Conservation (phyloP, 2,329 filamentous ascomycete species). For the Sclerotinia nivalis region DNA sequence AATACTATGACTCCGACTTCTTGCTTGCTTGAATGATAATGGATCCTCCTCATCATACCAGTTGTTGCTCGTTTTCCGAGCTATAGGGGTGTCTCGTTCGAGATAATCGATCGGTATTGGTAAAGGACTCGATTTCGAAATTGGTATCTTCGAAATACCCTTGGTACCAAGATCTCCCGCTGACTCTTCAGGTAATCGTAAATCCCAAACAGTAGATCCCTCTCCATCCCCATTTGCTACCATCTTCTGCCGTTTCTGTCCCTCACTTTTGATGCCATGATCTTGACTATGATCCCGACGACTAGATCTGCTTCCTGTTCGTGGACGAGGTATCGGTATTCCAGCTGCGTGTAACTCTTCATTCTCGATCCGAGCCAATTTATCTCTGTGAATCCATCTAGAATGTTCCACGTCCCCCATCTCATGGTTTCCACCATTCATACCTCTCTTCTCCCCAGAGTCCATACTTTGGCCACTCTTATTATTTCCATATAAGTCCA, state of each 20-base stretch:
- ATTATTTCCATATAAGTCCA: conserved; percentile 46
- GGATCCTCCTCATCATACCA: conserved; percentile 56
- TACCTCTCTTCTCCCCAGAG: conserved; percentile 33
- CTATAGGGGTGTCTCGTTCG: conserved; percentile 70
- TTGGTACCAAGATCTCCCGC: conserved; percentile 59
- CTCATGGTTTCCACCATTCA: conserved; percentile 36
- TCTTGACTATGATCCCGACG: conserved; percentile 45
- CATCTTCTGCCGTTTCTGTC: conserved; percentile 44
- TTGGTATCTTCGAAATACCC: conserved; percentile 79
- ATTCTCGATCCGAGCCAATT: conserved; percentile 78
- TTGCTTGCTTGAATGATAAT: conserved; percentile 60
- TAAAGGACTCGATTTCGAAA: conserved; percentile 76
- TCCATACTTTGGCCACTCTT: conserved; percentile 36
- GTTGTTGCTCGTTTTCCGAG: conserved; percentile 60
- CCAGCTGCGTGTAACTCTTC: conserved; percentile 78
- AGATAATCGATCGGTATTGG: conserved; percentile 72
- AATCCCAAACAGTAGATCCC: conserved; percentile 62
- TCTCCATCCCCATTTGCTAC: conserved; percentile 47
- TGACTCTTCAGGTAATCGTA: conserved; percentile 76
- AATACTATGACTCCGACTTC: conserved; percentile 70
- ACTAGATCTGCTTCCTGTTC: conserved; percentile 53
- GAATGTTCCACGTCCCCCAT: conserved; percentile 57
- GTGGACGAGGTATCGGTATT: conserved; percentile 57
- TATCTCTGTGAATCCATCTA: conserved; percentile 85
- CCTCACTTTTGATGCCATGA: conserved; percentile 41